phyloP scores from a whole-genome alignment of 2,329 filamentous ascomycete species.

The Sordariomycetes sp. region DNA sequence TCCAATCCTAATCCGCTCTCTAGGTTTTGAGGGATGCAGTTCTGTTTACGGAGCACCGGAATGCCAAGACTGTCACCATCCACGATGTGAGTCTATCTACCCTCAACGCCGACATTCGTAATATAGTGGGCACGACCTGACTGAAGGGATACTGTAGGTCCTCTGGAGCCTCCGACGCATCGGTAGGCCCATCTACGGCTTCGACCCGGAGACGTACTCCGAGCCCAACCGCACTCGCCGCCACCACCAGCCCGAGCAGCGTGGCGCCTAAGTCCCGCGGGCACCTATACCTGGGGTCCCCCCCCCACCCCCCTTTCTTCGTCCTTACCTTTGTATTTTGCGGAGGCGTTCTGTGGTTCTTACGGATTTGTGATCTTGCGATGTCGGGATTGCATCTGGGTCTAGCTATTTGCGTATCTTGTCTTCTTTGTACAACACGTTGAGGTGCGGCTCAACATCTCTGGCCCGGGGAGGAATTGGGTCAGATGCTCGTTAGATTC shows the following conservation, averaged over 20 bases:
- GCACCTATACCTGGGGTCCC: too few species aligned
- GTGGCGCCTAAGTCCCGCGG: background rate
- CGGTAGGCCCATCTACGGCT: constrained; percentile 44
- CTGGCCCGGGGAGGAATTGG: background rate
- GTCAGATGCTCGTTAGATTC: background rate
- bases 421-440: too few species aligned
- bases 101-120: background rate
- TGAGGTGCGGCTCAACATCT: too few species aligned
- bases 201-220: constrained; percentile 28
- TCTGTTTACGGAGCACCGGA: constrained; percentile 36
- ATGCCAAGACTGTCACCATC: constrained; percentile 48
- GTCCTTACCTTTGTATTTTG: background rate
- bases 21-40: constrained; percentile 40
- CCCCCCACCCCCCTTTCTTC: too few species aligned
- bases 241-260: background rate
- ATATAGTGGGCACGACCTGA: background rate
- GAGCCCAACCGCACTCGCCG: constrained; percentile 11
- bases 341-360: background rate
- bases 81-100: constrained; percentile 35
- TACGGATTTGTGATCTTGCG: background rate
- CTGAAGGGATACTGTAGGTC: constrained; percentile 26
- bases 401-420: too few species aligned
- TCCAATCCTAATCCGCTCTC: constrained; percentile 6
- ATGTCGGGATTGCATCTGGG: too few species aligned
- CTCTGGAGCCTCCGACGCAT: constrained; percentile 32